phyloP scores from a whole-genome alignment of 805 yeast species.

The Lachancea mirantina region DNA sequence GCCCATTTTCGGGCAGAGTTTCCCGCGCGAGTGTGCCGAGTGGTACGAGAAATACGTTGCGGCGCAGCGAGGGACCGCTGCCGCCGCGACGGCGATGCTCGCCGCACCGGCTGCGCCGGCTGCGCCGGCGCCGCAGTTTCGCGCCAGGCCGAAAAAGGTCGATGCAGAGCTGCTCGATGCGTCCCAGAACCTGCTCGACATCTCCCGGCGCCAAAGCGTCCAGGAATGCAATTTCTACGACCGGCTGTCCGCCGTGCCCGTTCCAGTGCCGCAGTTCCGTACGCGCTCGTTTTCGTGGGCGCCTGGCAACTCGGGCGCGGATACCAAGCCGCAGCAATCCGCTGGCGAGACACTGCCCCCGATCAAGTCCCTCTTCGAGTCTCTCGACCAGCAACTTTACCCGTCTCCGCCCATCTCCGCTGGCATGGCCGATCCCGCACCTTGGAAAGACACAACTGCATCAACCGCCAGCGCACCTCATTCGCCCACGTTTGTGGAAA shows the following conservation, averaged over 20 bases:
- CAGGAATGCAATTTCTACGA: neutral
- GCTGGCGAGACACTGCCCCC: slow-evolving; percentile 13
- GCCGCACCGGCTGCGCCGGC: neutral
- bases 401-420: slow-evolving; percentile 5
- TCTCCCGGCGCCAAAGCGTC: slow-evolving; percentile 7
- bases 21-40: slow-evolving; percentile 35
- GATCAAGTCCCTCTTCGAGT: slow-evolving; percentile 14
- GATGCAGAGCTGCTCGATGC: slow-evolving; percentile 8
- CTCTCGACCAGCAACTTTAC: slow-evolving; percentile 3
- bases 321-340: slow-evolving; percentile 3
- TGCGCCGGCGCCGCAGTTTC: neutral
- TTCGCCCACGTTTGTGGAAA: no score
- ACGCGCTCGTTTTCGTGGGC: slow-evolving; percentile 8
- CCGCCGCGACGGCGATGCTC: neutral
- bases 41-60: slow-evolving; percentile 10
- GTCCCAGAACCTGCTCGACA: slow-evolving; percentile 9
- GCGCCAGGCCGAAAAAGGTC: slow-evolving; percentile 2
- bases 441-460: no score
- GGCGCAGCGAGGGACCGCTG: slow-evolving; percentile 1
- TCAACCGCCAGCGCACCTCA: no score
- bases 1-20: slow-evolving; percentile 71
- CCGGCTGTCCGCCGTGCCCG: neutral
- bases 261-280: slow-evolving; percentile 2
- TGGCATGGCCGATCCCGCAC: no score
- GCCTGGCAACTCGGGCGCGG: slow-evolving; percentile 1